These are phyloP conservation scores for Leptodermis oblonga DNA, from an alignment of 257 asterid species.

Conservation along the genomic window DNA sequence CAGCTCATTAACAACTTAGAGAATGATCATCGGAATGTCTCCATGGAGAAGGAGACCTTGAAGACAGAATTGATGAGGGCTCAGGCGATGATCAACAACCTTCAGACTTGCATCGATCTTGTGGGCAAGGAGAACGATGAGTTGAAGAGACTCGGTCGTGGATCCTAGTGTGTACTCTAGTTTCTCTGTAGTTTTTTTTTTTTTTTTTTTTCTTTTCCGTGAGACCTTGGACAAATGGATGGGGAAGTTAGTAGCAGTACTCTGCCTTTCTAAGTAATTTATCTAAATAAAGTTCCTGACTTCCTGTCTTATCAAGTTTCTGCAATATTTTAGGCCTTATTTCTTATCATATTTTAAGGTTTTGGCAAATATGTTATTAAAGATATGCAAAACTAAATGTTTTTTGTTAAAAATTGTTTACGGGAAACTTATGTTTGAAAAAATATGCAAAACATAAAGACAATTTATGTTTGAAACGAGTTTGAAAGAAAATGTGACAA, in stretches of 20 bases:
- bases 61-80: constrained; percentile 97
- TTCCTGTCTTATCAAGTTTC: too few relatives aligned
- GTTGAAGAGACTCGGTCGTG: constrained; percentile 34
- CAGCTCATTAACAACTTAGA: constrained; percentile 81
- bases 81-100: constrained; percentile 84
- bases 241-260: not conserved
- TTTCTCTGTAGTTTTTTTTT: constrained; percentile 28
- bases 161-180: constrained; percentile 24
- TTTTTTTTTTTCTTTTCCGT: too few relatives aligned
- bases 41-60: constrained; percentile 84
- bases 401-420: too few relatives aligned
- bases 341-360: too few relatives aligned
- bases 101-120: constrained; percentile 64
- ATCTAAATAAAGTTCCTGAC: constrained; percentile 10
- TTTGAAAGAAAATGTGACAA: too few relatives aligned
- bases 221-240: too few relatives aligned
- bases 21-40: constrained; percentile 67
- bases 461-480: too few relatives aligned
- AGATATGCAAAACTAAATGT: too few relatives aligned
- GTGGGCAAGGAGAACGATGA: constrained; percentile 70
- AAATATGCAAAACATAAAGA: too few relatives aligned
- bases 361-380: too few relatives aligned
- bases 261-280: not conserved
- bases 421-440: too few relatives aligned
- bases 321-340: too few relatives aligned